Conservation (phyloP, 2,329 filamentous ascomycete species). For the Blastomyces gilchristii region DNA sequence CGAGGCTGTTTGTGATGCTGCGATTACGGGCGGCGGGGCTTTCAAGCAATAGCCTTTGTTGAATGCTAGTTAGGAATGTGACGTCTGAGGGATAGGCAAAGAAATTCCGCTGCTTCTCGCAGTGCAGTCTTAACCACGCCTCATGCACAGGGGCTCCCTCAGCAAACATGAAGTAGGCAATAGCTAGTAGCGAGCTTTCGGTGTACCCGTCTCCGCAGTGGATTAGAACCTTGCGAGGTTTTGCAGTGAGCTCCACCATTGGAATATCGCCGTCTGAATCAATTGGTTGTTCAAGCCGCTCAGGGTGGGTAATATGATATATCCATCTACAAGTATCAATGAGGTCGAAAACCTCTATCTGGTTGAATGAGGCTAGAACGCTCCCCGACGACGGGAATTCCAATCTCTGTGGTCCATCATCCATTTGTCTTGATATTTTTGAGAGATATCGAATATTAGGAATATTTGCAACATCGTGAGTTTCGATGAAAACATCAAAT, state of each 20-base stretch:
- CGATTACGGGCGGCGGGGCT: slow-evolving; percentile 25
- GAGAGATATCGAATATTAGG: slow-evolving; percentile 58
- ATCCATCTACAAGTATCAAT: slow-evolving; percentile 86
- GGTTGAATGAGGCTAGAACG: slow-evolving; percentile 73
- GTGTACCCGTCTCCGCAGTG: slow-evolving; percentile 96
- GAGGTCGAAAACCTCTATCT: slow-evolving; percentile 71
- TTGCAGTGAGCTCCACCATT: slow-evolving; percentile 36
- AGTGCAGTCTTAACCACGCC: slow-evolving; percentile 80
- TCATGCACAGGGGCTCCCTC: slow-evolving; percentile 70
- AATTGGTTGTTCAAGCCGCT: slow-evolving; percentile 26
- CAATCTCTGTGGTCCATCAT: slow-evolving; percentile 46
- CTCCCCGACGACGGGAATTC: slow-evolving; percentile 95
- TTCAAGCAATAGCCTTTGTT: slow-evolving; percentile 58
- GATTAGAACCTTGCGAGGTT: slow-evolving; percentile 64
- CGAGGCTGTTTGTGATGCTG: slow-evolving; percentile 18
- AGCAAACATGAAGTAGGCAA: slow-evolving; percentile 90
- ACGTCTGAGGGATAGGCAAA: slow-evolving; percentile 93
- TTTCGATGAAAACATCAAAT: slow-evolving; percentile 80
- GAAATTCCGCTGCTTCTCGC: slow-evolving; percentile 74
- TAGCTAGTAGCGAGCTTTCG: slow-evolving; percentile 75
- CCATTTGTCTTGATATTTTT: slow-evolving; percentile 49
- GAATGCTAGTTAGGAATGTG: slow-evolving; percentile 64
- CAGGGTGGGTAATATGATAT: slow-evolving; percentile 65
- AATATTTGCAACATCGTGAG: slow-evolving; percentile 71
- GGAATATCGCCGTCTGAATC: slow-evolving; percentile 48